A percentile compares a stretch with the other conserved stretches of the same genome.
Conservation (phyloP, 2,329 filamentous ascomycete genomes). For the Triangularia setosa region DNA sequence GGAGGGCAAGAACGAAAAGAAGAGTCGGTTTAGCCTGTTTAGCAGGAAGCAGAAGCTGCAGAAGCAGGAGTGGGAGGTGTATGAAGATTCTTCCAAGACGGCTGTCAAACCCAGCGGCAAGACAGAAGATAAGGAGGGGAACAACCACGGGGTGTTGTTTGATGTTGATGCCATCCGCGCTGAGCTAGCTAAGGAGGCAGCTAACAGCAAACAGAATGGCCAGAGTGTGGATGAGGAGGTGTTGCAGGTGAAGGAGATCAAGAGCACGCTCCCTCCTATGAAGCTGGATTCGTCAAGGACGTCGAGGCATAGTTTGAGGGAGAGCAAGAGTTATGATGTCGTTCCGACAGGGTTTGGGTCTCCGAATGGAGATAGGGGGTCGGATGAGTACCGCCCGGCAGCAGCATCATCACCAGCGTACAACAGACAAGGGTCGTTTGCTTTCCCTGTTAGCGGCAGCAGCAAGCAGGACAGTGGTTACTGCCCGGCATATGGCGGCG, state of each 20-base stretch:
- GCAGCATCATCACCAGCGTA: neutral
- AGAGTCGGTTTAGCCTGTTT: slow-evolving; percentile 67
- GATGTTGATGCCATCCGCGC: slow-evolving; percentile 92
- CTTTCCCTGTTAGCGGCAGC: slow-evolving; percentile 25
- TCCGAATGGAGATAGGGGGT: slow-evolving; percentile 25
- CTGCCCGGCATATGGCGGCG: slow-evolving; percentile 11
- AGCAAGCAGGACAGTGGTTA: slow-evolving; percentile 22
- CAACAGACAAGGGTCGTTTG: slow-evolving; percentile 26
- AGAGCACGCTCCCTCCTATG: slow-evolving; percentile 87
- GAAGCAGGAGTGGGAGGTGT: slow-evolving; percentile 92
- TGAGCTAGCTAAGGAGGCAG: slow-evolving; percentile 70
- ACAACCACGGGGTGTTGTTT: slow-evolving; percentile 70
- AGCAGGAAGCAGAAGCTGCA: slow-evolving; percentile 74
- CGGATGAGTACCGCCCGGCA: slow-evolving; percentile 22
- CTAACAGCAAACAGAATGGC: slow-evolving; percentile 22
- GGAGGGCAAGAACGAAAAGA: slow-evolving; percentile 59
- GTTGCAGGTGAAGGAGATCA: slow-evolving; percentile 70
- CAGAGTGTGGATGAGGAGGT: slow-evolving; percentile 34
- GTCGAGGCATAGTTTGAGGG: slow-evolving; percentile 37
- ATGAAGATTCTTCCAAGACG: slow-evolving; percentile 63
- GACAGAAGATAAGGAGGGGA: slow-evolving; percentile 47
- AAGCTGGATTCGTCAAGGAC: slow-evolving; percentile 60
- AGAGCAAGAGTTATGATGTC: slow-evolving; percentile 46
- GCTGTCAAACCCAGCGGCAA: slow-evolving; percentile 32
- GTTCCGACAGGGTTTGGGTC: slow-evolving; percentile 26